phyloP scores from a whole-genome alignment of 78 protist species.

The Anaeramoeba ignava region DNA sequence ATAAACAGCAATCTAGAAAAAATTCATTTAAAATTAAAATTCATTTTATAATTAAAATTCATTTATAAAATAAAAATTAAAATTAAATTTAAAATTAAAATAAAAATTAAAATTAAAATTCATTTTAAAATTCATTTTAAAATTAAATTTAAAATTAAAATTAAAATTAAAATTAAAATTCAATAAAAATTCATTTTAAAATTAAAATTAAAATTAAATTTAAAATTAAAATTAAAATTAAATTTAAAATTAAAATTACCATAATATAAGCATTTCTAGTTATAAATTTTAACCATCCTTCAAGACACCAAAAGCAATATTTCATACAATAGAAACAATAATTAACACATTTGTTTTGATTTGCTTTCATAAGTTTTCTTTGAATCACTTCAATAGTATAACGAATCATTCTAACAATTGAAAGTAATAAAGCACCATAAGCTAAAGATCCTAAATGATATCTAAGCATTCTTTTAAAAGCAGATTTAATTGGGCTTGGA shows the following conservation, averaged over 20 bases:
- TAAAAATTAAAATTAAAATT: no score
- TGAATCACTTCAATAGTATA: conserved; percentile 34
- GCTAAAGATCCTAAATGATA: conserved; percentile 72
- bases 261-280: conserved; percentile 30
- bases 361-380: conserved; percentile 8
- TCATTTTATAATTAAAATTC: no score
- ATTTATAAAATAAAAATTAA: no score
- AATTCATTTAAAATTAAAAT: no score
- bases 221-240: no score
- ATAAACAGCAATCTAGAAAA: conserved; percentile 21
- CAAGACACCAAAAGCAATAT: conserved; percentile 22
- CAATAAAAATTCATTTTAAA: no score
- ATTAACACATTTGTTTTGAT: background rate
- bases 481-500: background rate
- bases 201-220: no score
- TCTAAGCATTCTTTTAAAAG: conserved; percentile 27
- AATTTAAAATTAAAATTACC: no score
- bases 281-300: conserved; percentile 27
- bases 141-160: no score
- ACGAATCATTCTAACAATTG: conserved; percentile 59
- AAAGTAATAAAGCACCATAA: conserved; percentile 57
- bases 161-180: no score
- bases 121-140: no score
- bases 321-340: conserved; percentile 8
- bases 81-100: no score